Evolutionary conservation across 2,329 filamentous ascomycete genomes (phyloP).

Genomic region (Capronia americana): DNA sequence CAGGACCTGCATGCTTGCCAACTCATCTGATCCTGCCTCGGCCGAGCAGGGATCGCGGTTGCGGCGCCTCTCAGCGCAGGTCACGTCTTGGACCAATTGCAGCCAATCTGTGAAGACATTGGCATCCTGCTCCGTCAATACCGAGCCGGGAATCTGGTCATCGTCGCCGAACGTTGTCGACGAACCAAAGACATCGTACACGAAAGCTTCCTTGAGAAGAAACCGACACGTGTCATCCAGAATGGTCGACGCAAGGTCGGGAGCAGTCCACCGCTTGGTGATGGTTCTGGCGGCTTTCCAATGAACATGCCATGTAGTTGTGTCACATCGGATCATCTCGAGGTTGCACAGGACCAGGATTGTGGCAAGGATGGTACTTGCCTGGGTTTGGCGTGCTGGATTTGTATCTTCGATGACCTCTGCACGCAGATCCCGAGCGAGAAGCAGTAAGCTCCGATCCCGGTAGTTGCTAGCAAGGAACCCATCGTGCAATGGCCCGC

Average conservation of each 20-base stretch:
- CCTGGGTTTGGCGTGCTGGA: conserved; percentile 13
- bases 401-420: conserved; percentile 23
- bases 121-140: conserved; percentile 31
- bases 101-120: conserved; percentile 41
- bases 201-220: conserved; percentile 43
- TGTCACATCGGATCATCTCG: conserved; percentile 39
- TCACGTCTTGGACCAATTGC: conserved; percentile 40
- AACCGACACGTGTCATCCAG: conserved; percentile 33
- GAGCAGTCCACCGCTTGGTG: conserved; percentile 33
- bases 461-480: conserved; percentile 24
- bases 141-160: conserved; percentile 29
- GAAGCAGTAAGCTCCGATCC: conserved; percentile 25
- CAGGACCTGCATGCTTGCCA: conserved; percentile 16
- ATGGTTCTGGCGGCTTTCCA: conserved; percentile 41
- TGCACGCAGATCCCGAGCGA: conserved; percentile 24
- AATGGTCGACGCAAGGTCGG: conserved; percentile 6
- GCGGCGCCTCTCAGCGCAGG: conserved; percentile 36
- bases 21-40: not conserved
- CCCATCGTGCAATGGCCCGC: conserved; percentile 9
- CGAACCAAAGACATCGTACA: conserved; percentile 40
- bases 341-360: conserved; percentile 42
- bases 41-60: conserved; percentile 1
- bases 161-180: conserved; percentile 40
- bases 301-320: conserved; percentile 40
- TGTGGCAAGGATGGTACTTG: conserved; percentile 38